Conservation (phyloP, 805 yeast genomes). For the Ogataea trehaloabstinens region DNA sequence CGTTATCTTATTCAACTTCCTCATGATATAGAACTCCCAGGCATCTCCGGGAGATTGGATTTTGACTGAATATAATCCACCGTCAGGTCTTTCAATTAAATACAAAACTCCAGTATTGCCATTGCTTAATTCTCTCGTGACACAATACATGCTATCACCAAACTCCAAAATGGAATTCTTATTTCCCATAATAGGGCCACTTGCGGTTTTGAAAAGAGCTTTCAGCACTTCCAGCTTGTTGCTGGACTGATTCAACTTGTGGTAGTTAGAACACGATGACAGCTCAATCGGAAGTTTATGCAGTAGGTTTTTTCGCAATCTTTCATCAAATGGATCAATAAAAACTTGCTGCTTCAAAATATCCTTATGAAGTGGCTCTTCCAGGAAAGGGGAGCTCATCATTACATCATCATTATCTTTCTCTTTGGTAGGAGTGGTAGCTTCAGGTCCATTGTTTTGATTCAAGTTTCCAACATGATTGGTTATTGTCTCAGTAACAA, state of each 20-base stretch:
- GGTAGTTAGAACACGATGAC: constrained; percentile 29
- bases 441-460: neutral
- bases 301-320: constrained; percentile 39
- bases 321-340: constrained; percentile 41
- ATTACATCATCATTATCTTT: constrained; percentile 16
- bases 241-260: constrained; percentile 3
- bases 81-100: constrained; percentile 60
- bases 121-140: constrained; percentile 61
- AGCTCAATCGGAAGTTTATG: constrained; percentile 28
- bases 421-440: constrained; percentile 7
- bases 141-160: constrained; percentile 42
- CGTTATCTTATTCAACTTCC: constrained; percentile 47
- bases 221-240: constrained; percentile 18
- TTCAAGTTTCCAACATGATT: constrained; percentile 7
- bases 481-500: constrained; percentile 49
- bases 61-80: constrained; percentile 63
- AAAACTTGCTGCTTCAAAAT: constrained; percentile 12
- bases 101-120: constrained; percentile 84
- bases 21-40: constrained; percentile 82
- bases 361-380: constrained; percentile 20
- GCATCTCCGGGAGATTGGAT: constrained; percentile 64
- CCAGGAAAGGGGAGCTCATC: constrained; percentile 49
- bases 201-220: constrained; percentile 16
- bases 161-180: constrained; percentile 43
- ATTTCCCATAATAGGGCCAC: constrained; percentile 29